Percentiles rank a stretch among this genome's conserved stretches.
phyloP scores from a whole-genome alignment of 2,329 filamentous ascomycete species.

The Xylogone sp. region DNA sequence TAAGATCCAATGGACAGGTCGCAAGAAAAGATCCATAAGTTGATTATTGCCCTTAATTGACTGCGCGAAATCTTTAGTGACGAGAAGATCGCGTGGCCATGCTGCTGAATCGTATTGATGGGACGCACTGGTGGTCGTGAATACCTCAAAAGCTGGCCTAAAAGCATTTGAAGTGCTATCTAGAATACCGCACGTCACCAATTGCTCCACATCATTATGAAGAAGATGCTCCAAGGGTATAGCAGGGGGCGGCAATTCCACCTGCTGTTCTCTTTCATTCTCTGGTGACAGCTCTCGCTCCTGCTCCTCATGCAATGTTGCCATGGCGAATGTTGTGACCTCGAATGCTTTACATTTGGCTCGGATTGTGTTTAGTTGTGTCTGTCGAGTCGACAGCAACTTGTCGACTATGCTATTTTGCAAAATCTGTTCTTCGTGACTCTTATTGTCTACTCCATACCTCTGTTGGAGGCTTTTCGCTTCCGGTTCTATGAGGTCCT shows the following conservation, averaged over 20 bases:
- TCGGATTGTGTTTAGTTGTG: conserved; percentile 3
- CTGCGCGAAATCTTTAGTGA: conserved; percentile 46
- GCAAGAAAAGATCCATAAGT: conserved; percentile 42
- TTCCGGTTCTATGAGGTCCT: conserved; percentile 52
- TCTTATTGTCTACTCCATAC: conserved; percentile 35
- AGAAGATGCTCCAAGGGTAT: conserved; percentile 37
- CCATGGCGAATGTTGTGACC: conserved; percentile 25
- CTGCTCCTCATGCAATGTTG: conserved; percentile 58
- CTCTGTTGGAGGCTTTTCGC: conserved; percentile 45
- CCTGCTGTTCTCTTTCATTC: conserved; percentile 54
- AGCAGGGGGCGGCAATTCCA: conserved; percentile 42
- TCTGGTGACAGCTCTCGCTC: conserved; percentile 66
- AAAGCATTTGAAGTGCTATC: conserved; percentile 29
- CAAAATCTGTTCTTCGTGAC: conserved; percentile 1
- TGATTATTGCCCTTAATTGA: conserved; percentile 33
- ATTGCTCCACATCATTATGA: conserved; percentile 36
- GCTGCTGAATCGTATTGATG: conserved; percentile 26
- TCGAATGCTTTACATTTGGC: conserved; percentile 35
- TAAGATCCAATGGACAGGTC: conserved; percentile 53
- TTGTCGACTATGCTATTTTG: not conserved
- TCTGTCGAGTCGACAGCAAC: not conserved
- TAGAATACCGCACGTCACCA: conserved; percentile 36
- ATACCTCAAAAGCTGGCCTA: conserved; percentile 39
- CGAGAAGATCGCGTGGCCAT: conserved; percentile 38
- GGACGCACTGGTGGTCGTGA: conserved; percentile 38